Percentiles rank a stretch among this genome's conserved stretches.
Conservation (phyloP, 176 grass and related monocot genomes). For the Raddia guianensis region DNA sequence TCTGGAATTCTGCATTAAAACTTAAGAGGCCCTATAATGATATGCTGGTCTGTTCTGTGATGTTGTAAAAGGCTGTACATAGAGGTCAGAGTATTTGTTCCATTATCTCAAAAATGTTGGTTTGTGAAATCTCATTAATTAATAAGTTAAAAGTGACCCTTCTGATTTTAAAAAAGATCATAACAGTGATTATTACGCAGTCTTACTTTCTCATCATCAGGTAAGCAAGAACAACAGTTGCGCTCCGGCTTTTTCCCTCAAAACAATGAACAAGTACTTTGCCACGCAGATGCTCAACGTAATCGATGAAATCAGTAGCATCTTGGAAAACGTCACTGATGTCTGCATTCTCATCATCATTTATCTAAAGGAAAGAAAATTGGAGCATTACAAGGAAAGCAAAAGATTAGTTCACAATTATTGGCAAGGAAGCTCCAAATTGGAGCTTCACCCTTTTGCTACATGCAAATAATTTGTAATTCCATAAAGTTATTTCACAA, state of each 20-base stretch:
- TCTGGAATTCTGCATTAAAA: not conserved
- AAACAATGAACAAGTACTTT: conserved; percentile 99
- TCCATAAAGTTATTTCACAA: not conserved
- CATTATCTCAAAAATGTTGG: too few relatives aligned
- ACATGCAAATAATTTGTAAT: not conserved
- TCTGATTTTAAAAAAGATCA: not conserved
- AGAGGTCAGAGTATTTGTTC: too few relatives aligned
- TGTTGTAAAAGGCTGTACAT: too few relatives aligned
- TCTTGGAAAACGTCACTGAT: conserved; percentile 86
- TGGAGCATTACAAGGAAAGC: not conserved
- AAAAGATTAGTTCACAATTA: conserved; percentile 16
- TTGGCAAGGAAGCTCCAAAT: not conserved
- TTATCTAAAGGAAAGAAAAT: conserved; percentile 57
- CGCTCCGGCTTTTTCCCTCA: conserved; percentile 89
- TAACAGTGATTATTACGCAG: not conserved
- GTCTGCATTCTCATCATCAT: conserved; percentile 84
- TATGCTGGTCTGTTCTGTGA: too few relatives aligned
- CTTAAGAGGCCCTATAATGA: not conserved
- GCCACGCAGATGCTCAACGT: conserved; percentile 55
- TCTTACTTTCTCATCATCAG: conserved; percentile 86
- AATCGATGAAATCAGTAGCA: conserved; percentile 86
- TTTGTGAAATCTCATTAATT: not conserved
- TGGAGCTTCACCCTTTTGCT: not conserved
- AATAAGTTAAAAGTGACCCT: not conserved
- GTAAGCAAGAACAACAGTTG: conserved; percentile 89